Percentiles rank a stretch among this genome's conserved stretches.
phyloP scores from a whole-genome alignment of 2,329 filamentous ascomycete species.

The Neopestalotiopsis clavispora region DNA sequence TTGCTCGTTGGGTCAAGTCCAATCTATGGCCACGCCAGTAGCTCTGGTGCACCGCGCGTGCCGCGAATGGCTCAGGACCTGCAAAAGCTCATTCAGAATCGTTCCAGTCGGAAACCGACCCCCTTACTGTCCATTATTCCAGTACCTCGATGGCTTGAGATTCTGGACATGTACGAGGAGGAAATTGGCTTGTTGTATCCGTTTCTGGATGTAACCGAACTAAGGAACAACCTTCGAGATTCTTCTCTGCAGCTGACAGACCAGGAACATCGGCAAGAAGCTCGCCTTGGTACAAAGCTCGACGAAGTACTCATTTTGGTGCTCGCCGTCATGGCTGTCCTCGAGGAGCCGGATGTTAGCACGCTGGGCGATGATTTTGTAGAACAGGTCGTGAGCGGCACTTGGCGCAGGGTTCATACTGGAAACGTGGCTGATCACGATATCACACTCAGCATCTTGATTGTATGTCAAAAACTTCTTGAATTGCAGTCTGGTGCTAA shows the following conservation, averaged over 20 bases:
- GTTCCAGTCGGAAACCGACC: background rate
- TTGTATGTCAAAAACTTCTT: background rate
- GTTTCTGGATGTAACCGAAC: conserved; percentile 3
- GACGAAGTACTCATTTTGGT: conserved; percentile 8
- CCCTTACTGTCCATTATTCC: background rate
- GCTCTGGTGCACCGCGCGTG: background rate
- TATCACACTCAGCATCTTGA: conserved; percentile 2
- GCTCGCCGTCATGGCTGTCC: conserved; percentile 7
- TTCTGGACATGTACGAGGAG: conserved; percentile 11
- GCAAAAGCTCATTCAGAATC: background rate
- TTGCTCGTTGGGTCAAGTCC: background rate
- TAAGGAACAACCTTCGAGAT: conserved; percentile 4
- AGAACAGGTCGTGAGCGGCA: background rate
- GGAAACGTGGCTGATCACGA: background rate
- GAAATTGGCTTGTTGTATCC: conserved; percentile 14
- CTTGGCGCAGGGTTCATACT: background rate
- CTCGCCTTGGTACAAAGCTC: background rate
- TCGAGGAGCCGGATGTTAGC: conserved; percentile 13
- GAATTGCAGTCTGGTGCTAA: background rate
- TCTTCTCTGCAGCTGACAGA: background rate
- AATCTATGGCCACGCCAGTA: background rate
- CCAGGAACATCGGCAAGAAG: background rate
- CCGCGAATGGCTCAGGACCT: background rate
- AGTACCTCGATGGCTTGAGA: background rate
- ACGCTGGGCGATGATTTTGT: background rate